A percentile compares a stretch with the other conserved stretches of the same genome.
Evolutionary conservation across 805 yeast genomes (phyloP).

Genomic region (Candida silvicultrix): DNA sequence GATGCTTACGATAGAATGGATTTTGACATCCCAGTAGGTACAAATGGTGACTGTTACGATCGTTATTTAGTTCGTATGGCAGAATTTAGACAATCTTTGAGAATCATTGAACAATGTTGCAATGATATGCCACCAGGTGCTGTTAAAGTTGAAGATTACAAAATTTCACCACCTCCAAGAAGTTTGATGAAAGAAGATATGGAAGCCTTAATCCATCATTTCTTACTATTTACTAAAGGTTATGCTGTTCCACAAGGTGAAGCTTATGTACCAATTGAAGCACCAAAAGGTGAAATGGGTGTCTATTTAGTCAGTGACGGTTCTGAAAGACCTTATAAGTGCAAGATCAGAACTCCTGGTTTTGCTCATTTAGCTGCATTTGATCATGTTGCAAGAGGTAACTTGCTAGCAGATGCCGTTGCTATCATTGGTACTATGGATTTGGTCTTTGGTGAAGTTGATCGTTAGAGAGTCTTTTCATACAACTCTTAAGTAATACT

Average conservation of each 20-base stretch:
- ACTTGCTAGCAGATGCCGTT: conserved; percentile 85
- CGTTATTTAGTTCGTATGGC: conserved; percentile 86
- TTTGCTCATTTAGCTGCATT: conserved; percentile 87
- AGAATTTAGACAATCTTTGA: conserved; percentile 84
- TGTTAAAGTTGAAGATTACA: conserved; percentile 84
- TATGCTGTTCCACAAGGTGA: conserved; percentile 87
- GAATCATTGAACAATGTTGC: conserved; percentile 85
- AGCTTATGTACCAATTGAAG: conserved; percentile 86
- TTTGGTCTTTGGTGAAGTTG: conserved; percentile 91
- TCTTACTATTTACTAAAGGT: conserved; percentile 82
- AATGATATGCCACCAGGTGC: conserved; percentile 92
- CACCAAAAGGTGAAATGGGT: conserved; percentile 95
- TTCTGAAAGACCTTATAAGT: conserved; percentile 83
- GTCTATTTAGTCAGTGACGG: conserved; percentile 88
- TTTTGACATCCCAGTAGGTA: conserved; percentile 81
- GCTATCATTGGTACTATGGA: conserved; percentile 95
- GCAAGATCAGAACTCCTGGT: conserved; percentile 93
- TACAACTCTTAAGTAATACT: conserved; percentile 1
- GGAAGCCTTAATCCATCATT: conserved; percentile 90
- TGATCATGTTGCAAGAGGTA: conserved; percentile 81
- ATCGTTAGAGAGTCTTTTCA: conserved; percentile 36
- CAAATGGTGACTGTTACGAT: conserved; percentile 88
- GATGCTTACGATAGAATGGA: conserved; percentile 86
- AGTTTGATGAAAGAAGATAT: conserved; percentile 81
- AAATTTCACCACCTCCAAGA: conserved; percentile 79